Evolutionary conservation across 2,329 filamentous ascomycete species (phyloP).

Genomic region (Arthrobotrys sinensis): DNA sequence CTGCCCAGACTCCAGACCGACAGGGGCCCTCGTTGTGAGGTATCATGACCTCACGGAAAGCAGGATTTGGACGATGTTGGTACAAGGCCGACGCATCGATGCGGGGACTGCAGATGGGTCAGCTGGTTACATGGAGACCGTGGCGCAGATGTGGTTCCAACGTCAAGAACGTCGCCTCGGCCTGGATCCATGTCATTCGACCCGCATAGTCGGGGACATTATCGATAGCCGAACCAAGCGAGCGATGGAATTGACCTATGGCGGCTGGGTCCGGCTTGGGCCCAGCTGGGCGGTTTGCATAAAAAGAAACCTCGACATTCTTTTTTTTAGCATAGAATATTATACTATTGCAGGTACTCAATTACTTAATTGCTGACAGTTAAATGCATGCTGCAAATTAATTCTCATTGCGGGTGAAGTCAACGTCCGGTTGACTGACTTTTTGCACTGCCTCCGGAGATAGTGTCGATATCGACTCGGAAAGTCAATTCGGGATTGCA

Average conservation of each 20-base stretch:
- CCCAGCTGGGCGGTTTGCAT: background rate
- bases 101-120: constrained; percentile 24
- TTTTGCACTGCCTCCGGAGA: no score
- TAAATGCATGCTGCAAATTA: no score
- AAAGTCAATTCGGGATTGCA: background rate
- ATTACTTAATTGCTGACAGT: background rate
- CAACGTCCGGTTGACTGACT: no score
- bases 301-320: background rate
- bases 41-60: constrained; percentile 23
- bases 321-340: background rate
- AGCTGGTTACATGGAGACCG: constrained; percentile 24
- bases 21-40: constrained; percentile 8
- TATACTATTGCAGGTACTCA: background rate
- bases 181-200: constrained; percentile 22
- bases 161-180: constrained; percentile 4
- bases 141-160: constrained; percentile 14
- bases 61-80: constrained; percentile 22
- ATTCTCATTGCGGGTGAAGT: no score
- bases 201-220: constrained; percentile 26
- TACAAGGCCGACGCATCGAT: constrained; percentile 12
- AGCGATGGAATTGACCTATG: constrained; percentile 20
- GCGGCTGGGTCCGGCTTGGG: constrained; percentile 12
- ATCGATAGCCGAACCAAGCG: constrained; percentile 43
- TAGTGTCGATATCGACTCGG: no score
- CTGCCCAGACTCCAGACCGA: constrained; percentile 23